A percentile compares a stretch with the other conserved stretches of the same genome.
phyloP scores from a whole-genome alignment of 2,329 filamentous ascomycete species.

The Hawksworthiomyces lignivorus region DNA sequence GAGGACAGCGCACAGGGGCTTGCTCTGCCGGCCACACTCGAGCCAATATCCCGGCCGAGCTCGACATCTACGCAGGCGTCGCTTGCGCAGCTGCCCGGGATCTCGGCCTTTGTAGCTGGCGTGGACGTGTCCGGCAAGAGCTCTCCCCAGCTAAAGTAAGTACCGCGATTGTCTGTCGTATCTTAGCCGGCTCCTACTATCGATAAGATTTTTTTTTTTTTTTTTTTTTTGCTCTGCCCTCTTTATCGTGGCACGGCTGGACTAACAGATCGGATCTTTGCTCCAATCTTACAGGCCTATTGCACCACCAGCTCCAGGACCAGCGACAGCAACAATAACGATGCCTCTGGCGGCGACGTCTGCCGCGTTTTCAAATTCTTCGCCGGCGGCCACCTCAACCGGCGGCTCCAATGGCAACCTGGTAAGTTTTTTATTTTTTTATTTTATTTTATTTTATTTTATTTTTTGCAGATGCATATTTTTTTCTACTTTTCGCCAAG shows the following conservation, averaged over 20 bases:
- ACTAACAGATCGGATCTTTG: no score
- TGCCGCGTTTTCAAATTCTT: neutral
- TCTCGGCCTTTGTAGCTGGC: constrained; percentile 36
- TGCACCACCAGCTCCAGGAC: no score
- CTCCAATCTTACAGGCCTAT: no score
- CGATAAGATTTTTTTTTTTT: no score
- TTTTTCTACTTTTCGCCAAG: neutral
- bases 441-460: neutral
- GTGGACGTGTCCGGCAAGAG: constrained; percentile 26
- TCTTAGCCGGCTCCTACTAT: no score
- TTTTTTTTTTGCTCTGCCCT: neutral
- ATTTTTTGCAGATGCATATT: neutral
- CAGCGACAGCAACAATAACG: neutral
- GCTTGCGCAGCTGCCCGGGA: constrained; percentile 37
- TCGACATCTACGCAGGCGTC: constrained; percentile 41
- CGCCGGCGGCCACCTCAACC: neutral
- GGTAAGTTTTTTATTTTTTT: no score
- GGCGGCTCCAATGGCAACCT: neutral
- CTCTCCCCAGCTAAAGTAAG: constrained; percentile 41
- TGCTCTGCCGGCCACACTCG: constrained; percentile 31
- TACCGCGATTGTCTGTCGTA: no score
- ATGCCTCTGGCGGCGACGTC: neutral
- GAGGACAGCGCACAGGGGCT: constrained; percentile 37
- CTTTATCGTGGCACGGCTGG: no score
- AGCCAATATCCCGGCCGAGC: constrained; percentile 42